A percentile compares a stretch with the other conserved stretches of the same genome.
phyloP scores from a whole-genome alignment of 129 eudicot species.

The Pittosporum tobira region DNA sequence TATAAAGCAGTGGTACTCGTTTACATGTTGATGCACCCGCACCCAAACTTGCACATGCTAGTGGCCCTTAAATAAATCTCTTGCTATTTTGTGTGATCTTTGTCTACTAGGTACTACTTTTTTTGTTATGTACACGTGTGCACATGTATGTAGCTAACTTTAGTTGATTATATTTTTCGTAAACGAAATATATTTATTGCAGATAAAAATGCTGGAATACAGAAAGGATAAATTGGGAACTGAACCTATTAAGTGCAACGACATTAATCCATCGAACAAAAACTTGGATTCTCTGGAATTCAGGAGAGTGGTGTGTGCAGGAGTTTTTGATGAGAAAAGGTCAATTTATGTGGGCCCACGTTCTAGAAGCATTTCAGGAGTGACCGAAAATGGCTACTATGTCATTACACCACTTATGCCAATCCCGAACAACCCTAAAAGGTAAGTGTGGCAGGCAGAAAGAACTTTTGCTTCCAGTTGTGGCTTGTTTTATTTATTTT shows the following conservation, averaged over 20 bases:
- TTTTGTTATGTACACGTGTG: not conserved
- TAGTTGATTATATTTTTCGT: not conserved
- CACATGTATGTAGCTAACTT: constrained; percentile 2
- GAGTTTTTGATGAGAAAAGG: constrained; percentile 68
- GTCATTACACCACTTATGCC: constrained; percentile 80
- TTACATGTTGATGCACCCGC: too few species aligned
- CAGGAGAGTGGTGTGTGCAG: constrained; percentile 64
- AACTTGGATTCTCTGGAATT: constrained; percentile 53
- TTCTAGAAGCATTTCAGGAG: constrained; percentile 95
- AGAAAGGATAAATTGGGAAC: constrained; percentile 47
- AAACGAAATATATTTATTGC: constrained; percentile 12
- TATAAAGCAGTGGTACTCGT: too few species aligned
- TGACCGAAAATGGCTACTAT: constrained; percentile 90
- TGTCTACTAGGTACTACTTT: too few species aligned
- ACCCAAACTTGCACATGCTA: too few species aligned
- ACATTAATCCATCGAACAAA: constrained; percentile 33
- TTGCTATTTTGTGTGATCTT: too few species aligned
- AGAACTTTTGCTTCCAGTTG: not conserved
- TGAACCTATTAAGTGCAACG: constrained; percentile 63
- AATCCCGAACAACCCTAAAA: constrained; percentile 40
- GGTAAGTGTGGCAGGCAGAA: constrained; percentile 32
- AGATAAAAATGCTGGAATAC: constrained; percentile 83
- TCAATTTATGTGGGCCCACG: constrained; percentile 86
- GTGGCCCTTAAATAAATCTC: too few species aligned
- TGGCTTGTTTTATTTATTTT: not conserved